Evolutionary conservation across 106 monocot genomes (phyloP).

Genomic region (Acorus gramineus): DNA sequence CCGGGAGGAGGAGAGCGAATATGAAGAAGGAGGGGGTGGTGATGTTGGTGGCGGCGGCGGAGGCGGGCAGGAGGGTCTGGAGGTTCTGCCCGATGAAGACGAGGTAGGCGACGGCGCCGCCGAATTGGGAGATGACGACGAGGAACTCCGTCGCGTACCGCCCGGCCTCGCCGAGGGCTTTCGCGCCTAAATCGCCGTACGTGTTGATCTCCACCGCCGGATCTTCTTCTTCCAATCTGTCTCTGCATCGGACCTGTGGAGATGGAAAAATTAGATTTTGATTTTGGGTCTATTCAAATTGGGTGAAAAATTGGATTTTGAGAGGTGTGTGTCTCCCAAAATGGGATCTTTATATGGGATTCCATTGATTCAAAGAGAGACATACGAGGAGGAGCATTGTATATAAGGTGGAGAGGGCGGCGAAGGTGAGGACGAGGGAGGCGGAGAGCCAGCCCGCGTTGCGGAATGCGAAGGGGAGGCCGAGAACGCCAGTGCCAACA

Average conservation of each 20-base stretch:
- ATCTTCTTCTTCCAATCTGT: conserved; percentile 41
- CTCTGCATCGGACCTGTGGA: conserved; percentile 69
- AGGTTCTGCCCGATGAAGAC: conserved; percentile 92
- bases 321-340: not conserved
- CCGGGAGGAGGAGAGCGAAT: conserved; percentile 61
- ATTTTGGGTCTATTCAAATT: not conserved
- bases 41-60: not conserved
- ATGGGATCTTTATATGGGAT: not conserved
- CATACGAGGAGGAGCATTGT: conserved; percentile 71
- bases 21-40: conserved; percentile 46
- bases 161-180: conserved; percentile 58
- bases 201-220: conserved; percentile 24
- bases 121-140: conserved; percentile 66
- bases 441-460: conserved; percentile 53
- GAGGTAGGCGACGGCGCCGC: conserved; percentile 78
- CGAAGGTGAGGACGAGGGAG: conserved; percentile 31
- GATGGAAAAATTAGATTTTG: not conserved
- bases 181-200: conserved; percentile 79
- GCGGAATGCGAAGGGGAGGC: conserved; percentile 60
- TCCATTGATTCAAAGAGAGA: not conserved
- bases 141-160: conserved; percentile 68
- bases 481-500: conserved; percentile 53
- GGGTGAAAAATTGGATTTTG: not conserved
- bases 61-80: conserved; percentile 37
- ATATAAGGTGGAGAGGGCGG: conserved; percentile 36